Evolutionary conservation across 2,329 filamentous ascomycete genomes (phyloP).

Genomic region (Hymenotorrendiella dingleyae): DNA sequence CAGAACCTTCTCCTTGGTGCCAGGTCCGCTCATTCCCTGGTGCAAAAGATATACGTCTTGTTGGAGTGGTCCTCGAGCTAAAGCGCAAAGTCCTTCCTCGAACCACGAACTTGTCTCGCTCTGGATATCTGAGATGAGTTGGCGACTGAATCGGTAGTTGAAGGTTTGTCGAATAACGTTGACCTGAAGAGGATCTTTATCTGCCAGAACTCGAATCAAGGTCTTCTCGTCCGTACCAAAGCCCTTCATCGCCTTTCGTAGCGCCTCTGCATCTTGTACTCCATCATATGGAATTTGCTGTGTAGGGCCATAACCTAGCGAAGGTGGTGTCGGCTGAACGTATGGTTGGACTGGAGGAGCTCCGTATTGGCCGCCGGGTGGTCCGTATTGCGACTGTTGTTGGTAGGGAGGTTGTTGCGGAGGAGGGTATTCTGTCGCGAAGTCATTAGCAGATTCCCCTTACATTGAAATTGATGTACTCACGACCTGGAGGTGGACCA

Average conservation of each 20-base stretch:
- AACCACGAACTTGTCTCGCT: conserved; percentile 73
- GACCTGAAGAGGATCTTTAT: conserved; percentile 73
- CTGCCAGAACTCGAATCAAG: conserved; percentile 64
- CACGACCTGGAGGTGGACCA: conserved; percentile 1
- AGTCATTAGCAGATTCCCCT: too few relatives aligned
- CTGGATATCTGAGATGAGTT: conserved; percentile 69
- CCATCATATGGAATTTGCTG: conserved; percentile 67
- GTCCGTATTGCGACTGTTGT: conserved; percentile 4
- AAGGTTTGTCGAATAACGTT: conserved; percentile 63
- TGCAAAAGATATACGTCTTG: conserved; percentile 68
- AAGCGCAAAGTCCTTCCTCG: conserved; percentile 64
- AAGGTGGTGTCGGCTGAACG: conserved; percentile 55
- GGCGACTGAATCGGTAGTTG: conserved; percentile 55
- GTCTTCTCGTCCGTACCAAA: conserved; percentile 82
- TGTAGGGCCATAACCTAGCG: conserved; percentile 67
- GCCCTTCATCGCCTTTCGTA: conserved; percentile 85
- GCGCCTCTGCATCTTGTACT: conserved; percentile 59
- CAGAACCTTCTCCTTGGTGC: conserved; percentile 80
- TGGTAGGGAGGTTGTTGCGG: conserved; percentile 10
- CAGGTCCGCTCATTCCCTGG: conserved; percentile 68
- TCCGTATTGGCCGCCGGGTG: conserved; percentile 7
- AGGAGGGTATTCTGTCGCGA: conserved; percentile 3
- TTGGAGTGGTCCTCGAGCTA: conserved; percentile 72
- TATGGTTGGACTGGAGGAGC: conserved; percentile 29
- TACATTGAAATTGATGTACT: too few relatives aligned